phyloP scores from a whole-genome alignment of 1,284 basidiomycete genomes.

The Papiliotrema flavescens region DNA sequence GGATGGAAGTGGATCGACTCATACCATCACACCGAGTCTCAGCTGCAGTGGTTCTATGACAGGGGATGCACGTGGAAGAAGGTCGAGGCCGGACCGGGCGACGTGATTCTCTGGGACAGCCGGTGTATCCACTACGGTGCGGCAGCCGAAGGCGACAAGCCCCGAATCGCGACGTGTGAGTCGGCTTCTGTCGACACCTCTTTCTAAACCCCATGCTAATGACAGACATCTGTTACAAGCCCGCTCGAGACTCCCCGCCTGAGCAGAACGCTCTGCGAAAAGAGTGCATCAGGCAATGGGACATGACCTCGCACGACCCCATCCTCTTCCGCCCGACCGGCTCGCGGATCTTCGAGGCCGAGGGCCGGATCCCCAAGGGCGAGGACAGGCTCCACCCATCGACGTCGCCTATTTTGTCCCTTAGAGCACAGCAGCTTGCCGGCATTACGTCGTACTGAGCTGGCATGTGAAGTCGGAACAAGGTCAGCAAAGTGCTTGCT shows the following conservation, averaged over 20 bases:
- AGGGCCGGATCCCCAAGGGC: slow-evolving; percentile 6
- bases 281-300: slow-evolving; percentile 20
- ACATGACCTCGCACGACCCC: slow-evolving; percentile 30
- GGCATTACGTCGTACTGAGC: slow-evolving; percentile 22
- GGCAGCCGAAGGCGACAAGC: slow-evolving; percentile 25
- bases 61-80: slow-evolving; percentile 40
- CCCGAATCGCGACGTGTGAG: slow-evolving; percentile 37
- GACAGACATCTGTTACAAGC: slow-evolving; percentile 45
- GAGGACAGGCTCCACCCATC: slow-evolving; percentile 12
- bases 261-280: slow-evolving; percentile 20
- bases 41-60: slow-evolving; percentile 37
- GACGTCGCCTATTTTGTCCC: slow-evolving; percentile 14
- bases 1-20: slow-evolving; percentile 39
- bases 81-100: slow-evolving; percentile 36
- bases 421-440: slow-evolving; percentile 23
- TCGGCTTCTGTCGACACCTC: not conserved
- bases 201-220: not conserved
- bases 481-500: too few relatives aligned
- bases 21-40: slow-evolving; percentile 33
- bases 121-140: slow-evolving; percentile 33
- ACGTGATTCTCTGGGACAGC: slow-evolving; percentile 39
- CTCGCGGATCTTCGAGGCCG: slow-evolving; percentile 2
- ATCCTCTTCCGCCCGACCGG: slow-evolving; percentile 21
- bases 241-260: slow-evolving; percentile 19
- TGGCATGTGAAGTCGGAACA: not conserved